Evolutionary conservation across 345 rosid species (phyloP), one percentile per base, ranked within the genome.

Genomic region (Salix arbutifolia): DNA sequence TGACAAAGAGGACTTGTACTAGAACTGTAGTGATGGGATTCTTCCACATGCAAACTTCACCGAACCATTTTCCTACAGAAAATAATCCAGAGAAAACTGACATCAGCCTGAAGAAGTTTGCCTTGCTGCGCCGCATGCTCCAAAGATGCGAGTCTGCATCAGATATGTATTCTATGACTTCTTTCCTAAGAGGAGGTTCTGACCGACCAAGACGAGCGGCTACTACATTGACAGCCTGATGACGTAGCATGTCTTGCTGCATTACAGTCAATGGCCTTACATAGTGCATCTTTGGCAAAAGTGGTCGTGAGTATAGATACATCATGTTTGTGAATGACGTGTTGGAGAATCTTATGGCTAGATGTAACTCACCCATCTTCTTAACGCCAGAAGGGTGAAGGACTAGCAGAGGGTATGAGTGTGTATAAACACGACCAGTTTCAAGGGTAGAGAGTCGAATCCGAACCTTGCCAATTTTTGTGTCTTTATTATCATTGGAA

Each of bases 121-220:
- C 83, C 67, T 80, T 80, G 74, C 83, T 80, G 52, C 83, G 80
- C 80, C 83, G 72, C 83, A 80, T 80, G 76, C 83, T 80, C 83
- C 83, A 80, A 40, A 80, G 77, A 72, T 80, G 83, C 16, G 80
- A 76, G 52, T 76, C 65, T 19, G 76, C 77, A 80, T 80, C 83
- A 33, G 83, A 76, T 77, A 80, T 76, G 76, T 72, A 80, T 35
- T 80, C 83, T 14, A 80, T 68, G 1, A 80, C 65, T 76, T 80
- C 83, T 76, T 72, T 80, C 61, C 83, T 42, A 11, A 80, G 80
- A 71, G 83, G 74, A 42, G 83, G 83, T 64, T 80, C 83, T 13
- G 83, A 74, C 11, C 83, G 69, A 72, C 80, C 65, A 60, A 80
- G 83, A 76, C 83, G 56, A 58, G 83, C 80, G 4, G 83, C 83